Evolutionary conservation across 2,329 filamentous ascomycete genomes (phyloP).

Genomic region (Fusarium tanahbumbuense): DNA sequence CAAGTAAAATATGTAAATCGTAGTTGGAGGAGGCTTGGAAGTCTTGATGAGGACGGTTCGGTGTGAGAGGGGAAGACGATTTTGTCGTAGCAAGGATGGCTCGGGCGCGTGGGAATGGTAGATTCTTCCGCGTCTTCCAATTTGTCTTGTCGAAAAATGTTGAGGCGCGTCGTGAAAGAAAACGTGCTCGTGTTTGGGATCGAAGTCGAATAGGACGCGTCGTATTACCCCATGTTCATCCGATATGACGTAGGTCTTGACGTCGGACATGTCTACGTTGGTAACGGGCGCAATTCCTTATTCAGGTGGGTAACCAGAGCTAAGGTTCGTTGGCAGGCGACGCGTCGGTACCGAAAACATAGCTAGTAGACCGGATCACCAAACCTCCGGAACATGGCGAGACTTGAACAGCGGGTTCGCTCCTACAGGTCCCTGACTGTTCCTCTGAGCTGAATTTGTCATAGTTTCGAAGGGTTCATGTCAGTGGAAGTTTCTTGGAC

Average conservation of each 20-base stretch:
- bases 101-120: too few relatives aligned
- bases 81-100: neutral
- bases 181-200: neutral
- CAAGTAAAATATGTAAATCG: neutral
- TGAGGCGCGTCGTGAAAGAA: constrained; percentile 5
- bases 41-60: neutral
- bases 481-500: too few relatives aligned
- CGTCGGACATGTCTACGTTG: neutral
- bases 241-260: constrained; percentile 1
- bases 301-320: neutral
- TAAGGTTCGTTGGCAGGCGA: neutral
- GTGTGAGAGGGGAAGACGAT: neutral
- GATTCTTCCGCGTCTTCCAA: neutral
- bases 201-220: neutral
- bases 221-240: neutral
- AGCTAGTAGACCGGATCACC: too few relatives aligned
- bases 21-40: neutral
- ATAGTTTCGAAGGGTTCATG: too few relatives aligned
- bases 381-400: too few relatives aligned
- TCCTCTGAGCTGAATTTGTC: too few relatives aligned
- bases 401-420: too few relatives aligned
- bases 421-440: fast-evolving
- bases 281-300: too few relatives aligned
- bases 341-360: too few relatives aligned
- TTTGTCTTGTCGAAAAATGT: neutral